Base-by-base conservation (phyloP, 176 grass and related monocot genomes). In the Juncus inflexus region DNA sequence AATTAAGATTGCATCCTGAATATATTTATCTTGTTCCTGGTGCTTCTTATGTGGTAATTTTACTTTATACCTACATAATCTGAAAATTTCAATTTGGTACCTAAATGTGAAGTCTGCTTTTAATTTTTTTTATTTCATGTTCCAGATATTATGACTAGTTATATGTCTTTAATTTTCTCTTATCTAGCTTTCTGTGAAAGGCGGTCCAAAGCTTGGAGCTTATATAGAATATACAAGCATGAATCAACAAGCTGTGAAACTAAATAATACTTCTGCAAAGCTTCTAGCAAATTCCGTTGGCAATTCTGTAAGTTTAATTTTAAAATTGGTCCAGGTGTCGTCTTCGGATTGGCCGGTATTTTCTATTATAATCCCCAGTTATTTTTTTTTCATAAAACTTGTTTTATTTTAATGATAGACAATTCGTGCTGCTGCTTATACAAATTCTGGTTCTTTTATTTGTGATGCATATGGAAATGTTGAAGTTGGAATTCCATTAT, bases 1-100 rank as follows among this genome's bases (percentile, higher is more conserved):
- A 76, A 79, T 60, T 96, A 71, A 81, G 58, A 75, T 63, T 96
- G 62, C 77, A 91, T 84, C 92, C 92, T 42, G 79, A 83, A 64
- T 96, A 96, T 76, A 80, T 96, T 59, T 96, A 88, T 65, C 87
- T 96, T 58, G 83, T 86, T 36, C 92, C 92, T 52, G 92, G 87
- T 70, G 87, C 82, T 67, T 88, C 92, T 72, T 91, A 83, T 89
- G 63, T 83, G 92, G 92, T 96, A 81, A 86, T 78, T 67, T 70
- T 80, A 60, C n/a, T 76, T 42, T 47, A 47, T 47, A 9, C 43
- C 43, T 47, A 47, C 19, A 28, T 1, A 28, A 28, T 28, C 19
- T 28, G 19, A 28, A 28, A 28, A 28, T 28, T 28, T 28, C 19
- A 28, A 28, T 28, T 28, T 28, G 19, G 37, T 35, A 76, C 13